Base-by-base conservation (phyloP, 2,329 filamentous ascomycete genomes). In the Fusarium siculi region DNA sequence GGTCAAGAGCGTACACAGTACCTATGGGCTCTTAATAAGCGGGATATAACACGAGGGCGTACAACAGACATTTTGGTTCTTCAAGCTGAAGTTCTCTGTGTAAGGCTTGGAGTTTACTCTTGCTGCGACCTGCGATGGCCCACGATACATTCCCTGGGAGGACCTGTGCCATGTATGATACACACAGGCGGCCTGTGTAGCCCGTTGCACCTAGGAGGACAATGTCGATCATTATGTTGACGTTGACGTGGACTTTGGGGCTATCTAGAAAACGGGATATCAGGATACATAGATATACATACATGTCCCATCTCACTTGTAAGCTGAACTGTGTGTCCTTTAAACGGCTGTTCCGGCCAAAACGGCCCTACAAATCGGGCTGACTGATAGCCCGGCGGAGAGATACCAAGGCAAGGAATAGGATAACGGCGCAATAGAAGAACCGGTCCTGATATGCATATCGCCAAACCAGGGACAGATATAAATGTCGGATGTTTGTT, bases 91-190 rank as follows among this genome's bases (percentile, higher is more conserved):
- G 53, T 3, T 69, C 40, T 30, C 88, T 84, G 21, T 89, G 88
- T 16, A 97, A 82, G 36, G 84, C 82, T 73, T 92, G 87, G 5
- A 98, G 87, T 80, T 97, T 97, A 58, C 84, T 84, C 39, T 85
- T 82, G n/a, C 92, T 94, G 28, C 95, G 92, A 25, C 94, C 94
- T 46, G 93, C 93, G 54, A 97, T 85, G 15, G 93, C 94, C 94
- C 94, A 97, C 84, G 89, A 93, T 64, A 96, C 81, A 79, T 93
- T 88, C 25, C 91, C 92, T 0, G 94, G 93, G 2, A 94, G 85
- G 70, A 88, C 83, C 25, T 87, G 87, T 54, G 89, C 87, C 79
- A 97, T 92, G 81, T 95, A 89, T 80, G 95, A 90, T 44, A 91
- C 91, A 5, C 90, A 90, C 69, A 93, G 86, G 72, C 89, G 91